Percentiles rank a stretch among this genome's conserved stretches.
These are phyloP conservation scores for Eucalyptus marginata DNA, from an alignment of 345 rosid species.

Conservation along the genomic window DNA sequence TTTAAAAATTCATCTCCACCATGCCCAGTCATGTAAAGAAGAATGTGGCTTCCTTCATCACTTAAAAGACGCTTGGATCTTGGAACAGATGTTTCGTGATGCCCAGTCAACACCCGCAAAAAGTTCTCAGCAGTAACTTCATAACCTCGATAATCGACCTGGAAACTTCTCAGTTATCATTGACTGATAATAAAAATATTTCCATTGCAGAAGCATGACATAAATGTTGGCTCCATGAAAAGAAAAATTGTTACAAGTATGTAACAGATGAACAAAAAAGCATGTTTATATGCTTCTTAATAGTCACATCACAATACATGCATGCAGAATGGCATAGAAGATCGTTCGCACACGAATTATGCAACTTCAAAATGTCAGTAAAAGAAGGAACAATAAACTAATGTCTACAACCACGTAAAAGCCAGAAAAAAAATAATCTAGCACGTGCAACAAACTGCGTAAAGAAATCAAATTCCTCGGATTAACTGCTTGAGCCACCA, in stretches of 20 bases:
- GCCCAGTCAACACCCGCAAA: conserved; percentile 87
- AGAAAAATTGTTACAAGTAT: background rate
- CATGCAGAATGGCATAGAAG: background rate
- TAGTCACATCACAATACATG: background rate
- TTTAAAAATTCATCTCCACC: conserved; percentile 96
- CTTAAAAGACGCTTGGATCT: conserved; percentile 97
- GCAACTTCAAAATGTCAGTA: background rate
- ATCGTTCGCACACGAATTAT: background rate
- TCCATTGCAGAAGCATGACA: background rate
- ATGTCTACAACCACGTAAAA: background rate
- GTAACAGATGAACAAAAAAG: background rate
- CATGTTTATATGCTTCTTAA: background rate
- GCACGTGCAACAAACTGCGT: background rate
- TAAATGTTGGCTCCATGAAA: background rate
- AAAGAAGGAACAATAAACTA: background rate
- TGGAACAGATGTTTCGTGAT: conserved; percentile 88
- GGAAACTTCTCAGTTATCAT: conserved; percentile 1
- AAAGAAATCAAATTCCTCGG: background rate
- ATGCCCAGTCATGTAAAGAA: conserved; percentile 97
- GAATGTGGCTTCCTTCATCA: conserved; percentile 98
- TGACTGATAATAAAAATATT: background rate
- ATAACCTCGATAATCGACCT: conserved; percentile 98
- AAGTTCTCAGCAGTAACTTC: conserved; percentile 95
- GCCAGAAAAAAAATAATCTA: background rate
- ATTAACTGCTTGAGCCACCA: background rate